phyloP scores from a whole-genome alignment of 306 rosid species.

The Fagus sylvatica region DNA sequence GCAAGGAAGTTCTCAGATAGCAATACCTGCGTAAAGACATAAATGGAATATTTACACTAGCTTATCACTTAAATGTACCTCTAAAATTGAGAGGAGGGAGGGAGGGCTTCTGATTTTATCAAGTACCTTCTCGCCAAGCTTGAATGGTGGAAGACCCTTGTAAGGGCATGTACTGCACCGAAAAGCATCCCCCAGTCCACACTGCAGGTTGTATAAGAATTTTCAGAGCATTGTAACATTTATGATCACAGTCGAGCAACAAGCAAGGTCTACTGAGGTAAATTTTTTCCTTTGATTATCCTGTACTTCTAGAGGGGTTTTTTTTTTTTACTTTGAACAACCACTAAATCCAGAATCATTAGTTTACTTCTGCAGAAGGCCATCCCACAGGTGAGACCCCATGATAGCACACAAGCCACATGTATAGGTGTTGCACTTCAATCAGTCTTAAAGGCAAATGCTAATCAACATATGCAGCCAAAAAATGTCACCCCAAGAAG shows the following conservation, averaged over 20 bases:
- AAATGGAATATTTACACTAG: neutral
- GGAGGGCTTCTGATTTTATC: neutral
- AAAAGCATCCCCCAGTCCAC: conserved; percentile 97
- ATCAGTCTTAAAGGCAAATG: neutral
- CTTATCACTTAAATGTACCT: neutral
- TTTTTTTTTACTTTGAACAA: neutral
- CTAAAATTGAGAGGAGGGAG: conserved; percentile 1
- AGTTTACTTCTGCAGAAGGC: neutral
- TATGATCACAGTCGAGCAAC: neutral
- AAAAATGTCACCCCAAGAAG: neutral
- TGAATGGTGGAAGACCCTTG: conserved; percentile 92
- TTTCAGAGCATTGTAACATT: conserved; percentile 31
- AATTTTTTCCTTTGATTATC: neutral
- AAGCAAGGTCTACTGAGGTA: neutral
- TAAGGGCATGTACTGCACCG: conserved; percentile 94
- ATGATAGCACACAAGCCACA: neutral
- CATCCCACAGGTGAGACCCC: neutral
- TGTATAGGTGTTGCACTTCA: neutral
- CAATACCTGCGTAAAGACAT: conserved; percentile 54
- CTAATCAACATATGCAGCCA: neutral
- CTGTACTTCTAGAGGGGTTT: neutral
- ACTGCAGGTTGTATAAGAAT: conserved; percentile 53
- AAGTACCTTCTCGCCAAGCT: conserved; percentile 91
- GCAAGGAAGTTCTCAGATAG: conserved; percentile 70
- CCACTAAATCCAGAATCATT: neutral